A percentile compares a stretch with the other conserved stretches of the same genome.
Evolutionary conservation across 352 stramenopile species (phyloP).

Genomic region (Thraustochytrium sp.): DNA sequence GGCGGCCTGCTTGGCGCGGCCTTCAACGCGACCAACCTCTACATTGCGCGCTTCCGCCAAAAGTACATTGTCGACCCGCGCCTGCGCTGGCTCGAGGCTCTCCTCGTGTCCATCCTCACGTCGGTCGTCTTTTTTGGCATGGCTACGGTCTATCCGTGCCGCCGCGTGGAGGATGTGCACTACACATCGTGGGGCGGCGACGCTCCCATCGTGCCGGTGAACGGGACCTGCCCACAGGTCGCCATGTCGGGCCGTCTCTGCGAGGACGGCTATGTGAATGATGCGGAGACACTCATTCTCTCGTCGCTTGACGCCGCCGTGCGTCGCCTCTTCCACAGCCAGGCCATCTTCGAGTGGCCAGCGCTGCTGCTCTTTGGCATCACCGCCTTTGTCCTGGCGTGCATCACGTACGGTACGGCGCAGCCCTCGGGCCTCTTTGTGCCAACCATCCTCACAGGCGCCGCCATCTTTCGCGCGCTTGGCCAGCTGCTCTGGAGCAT

Average conservation of each 20-base stretch:
- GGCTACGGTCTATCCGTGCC: slow-evolving; percentile 62
- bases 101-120: slow-evolving; percentile 40
- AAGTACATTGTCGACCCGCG: slow-evolving; percentile 53
- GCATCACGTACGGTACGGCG: slow-evolving; percentile 88
- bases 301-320: slow-evolving; percentile 40
- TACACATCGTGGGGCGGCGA: slow-evolving; percentile 61
- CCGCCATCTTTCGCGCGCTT: slow-evolving; percentile 85
- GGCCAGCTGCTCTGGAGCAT: slow-evolving; percentile 75
- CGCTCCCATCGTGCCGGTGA: slow-evolving; percentile 64
- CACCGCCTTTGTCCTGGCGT: slow-evolving; percentile 38
- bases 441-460: slow-evolving; percentile 84
- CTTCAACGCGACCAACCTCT: slow-evolving; percentile 91
- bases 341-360: neutral
- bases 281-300: slow-evolving; percentile 45
- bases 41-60: slow-evolving; percentile 78
- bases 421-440: slow-evolving; percentile 96
- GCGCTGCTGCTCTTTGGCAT: slow-evolving; percentile 38
- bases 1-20: slow-evolving; percentile 89
- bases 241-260: slow-evolving; percentile 11
- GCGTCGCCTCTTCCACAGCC: slow-evolving; percentile 45
- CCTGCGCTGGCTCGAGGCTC: slow-evolving; percentile 50
- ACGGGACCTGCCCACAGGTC: slow-evolving; percentile 42
- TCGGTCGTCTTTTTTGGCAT: slow-evolving; percentile 51
- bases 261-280: slow-evolving; percentile 9
- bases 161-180: slow-evolving; percentile 59